Base-by-base conservation (phyloP, 192 early-diverging fungal species). In the Backusella parvicylindrica region DNA sequence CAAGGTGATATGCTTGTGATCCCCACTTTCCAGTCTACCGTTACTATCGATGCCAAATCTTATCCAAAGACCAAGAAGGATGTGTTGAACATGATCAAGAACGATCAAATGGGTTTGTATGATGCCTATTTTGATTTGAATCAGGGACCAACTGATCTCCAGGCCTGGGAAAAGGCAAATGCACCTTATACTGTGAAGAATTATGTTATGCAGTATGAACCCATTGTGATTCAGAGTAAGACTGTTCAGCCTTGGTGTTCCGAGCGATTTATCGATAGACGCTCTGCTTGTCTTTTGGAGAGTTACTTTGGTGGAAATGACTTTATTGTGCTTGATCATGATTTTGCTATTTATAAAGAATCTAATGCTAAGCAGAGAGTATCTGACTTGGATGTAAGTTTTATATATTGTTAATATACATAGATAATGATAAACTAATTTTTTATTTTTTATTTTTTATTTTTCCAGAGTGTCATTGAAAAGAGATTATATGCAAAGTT, bases 401-500 rank as follows among this genome's bases (percentile, higher is more conserved):
- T 9, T 40, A n/a, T 40, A 40, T 47, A 6, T 26, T 69, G 28
- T 21, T 72, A 65, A 53, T 43, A 23, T 28, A 23, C 18, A 33
- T 47, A 21, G 13, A 21, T 66, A 6, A 2, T 33, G 18, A 66
- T 66, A 32, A 35, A n/a, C 64, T 33, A 40, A 50, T 36, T 71
- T 64, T 36, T 56, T 31, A 65, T 77, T 71, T 64, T 36, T 71
- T 64, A 30, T 56, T 31, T 68, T 77, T 71, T 64, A 30, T 65
- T 26, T 32, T 36, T 50, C 64, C 78, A 89, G 88, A 77, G 81
- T 71, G 83, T 78, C 1, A 87, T 89, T 70, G 82, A 86, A 68
- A 83, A 79, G 43, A 85, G 88, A 6, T 64, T 89, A 36, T 87
- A 89, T 68, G 82, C 84, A 50, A 89, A 87, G 76, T 89, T 84